Base-by-base conservation (phyloP, 441 rosid genomes). In the Breynia disticha region DNA sequence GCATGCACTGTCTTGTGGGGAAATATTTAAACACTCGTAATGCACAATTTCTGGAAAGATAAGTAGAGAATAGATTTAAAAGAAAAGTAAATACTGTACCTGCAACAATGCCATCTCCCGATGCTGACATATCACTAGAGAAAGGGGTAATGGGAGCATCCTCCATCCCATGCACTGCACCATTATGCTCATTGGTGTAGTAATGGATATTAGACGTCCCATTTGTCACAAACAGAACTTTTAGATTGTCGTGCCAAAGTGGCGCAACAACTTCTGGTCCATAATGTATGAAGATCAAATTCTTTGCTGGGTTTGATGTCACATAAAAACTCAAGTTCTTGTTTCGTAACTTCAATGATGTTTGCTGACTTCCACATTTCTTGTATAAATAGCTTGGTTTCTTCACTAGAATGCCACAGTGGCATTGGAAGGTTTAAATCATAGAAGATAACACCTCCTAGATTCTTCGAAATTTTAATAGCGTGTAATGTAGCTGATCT, bases 31-130 rank as follows among this genome's bases (percentile, higher is more conserved):
- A 28, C 8, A 28, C 35, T 28, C 35, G 8, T 28, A 15, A 41
- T 6, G 44, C 44, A 28, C 35, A 41, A 41, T 41, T 41, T 15
- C 13, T 2, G n/a, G 44, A 50, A 19, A 54, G 38, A n/a, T n/a
- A n/a, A n/a, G n/a, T n/a, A 37, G 48, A 48, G 37, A 28, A 16
- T 10, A 47, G 19, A 15, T 17, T 32, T 10, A 16, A 10, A 20
- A 21, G 42, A 37, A 42, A 37, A 48, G 56, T 53, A 7, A n/a
- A 52, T 43, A 55, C 14, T 15, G 39, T 68, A 91, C 98, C 96
- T 59, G 96, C 98, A 63, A 78, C 84, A 48, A 91, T 80, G 70
- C 90, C 98, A 78, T 87, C 96, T 67, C 95, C 96, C 42, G 95
- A 77, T 39, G 96, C 88, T 5, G 95, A 86, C 98, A 87, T 82